Base-by-base conservation (phyloP, 2,329 filamentous ascomycete species). In the Paraphaeosphaeria minitans region DNA sequence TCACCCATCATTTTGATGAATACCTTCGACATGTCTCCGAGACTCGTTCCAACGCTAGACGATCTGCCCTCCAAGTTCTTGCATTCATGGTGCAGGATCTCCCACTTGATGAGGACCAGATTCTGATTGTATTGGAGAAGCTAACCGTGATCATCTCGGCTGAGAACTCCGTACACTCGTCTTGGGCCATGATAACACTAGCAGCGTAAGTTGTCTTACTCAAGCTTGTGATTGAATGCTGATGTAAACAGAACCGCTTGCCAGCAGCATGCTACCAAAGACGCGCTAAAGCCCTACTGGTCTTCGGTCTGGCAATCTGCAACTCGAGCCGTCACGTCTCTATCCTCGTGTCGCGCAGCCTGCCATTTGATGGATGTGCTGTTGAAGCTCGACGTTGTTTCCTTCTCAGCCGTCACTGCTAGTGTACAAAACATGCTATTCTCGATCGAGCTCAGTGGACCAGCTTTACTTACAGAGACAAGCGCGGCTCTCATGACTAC, bases 131-230 rank as follows among this genome's bases (percentile, higher is more conserved):
- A 4, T 71, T 95, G 2, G 80, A 83, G 9, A 83, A 84, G 45
- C 77, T 96, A 16, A 78, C 82, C 16, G 75, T 79, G 12, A 82
- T 84, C 54, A 85, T 90, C 45, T 82, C 85, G 10, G 90, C 95
- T 69, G 93, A 96, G 67, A 87, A 89, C 64, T 56, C 70, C 5
- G 69, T 65, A 22, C 72, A 75, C 42, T 85, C 88, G 8, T 91
- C 88, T 0, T 99, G 95, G 95, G 89, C 92, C 19, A 87, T 96
- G 80, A 75, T 97, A 53, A 89, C 88, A n/a, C 86, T 92, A 71
- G 83, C 91, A 62, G 91, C 90, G 92, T 93, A 79, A 71, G 83
- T 76, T 8, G 29, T 22, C 13, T 21, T 27, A 14, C n/a, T 43
- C 10, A 21, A 9, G 16, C 14, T 4, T 16, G 14, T 22, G 10